Evolutionary conservation across 495 filamentous ascomycete genomes (phyloP).

Genomic region (Poronia punctata): DNA sequence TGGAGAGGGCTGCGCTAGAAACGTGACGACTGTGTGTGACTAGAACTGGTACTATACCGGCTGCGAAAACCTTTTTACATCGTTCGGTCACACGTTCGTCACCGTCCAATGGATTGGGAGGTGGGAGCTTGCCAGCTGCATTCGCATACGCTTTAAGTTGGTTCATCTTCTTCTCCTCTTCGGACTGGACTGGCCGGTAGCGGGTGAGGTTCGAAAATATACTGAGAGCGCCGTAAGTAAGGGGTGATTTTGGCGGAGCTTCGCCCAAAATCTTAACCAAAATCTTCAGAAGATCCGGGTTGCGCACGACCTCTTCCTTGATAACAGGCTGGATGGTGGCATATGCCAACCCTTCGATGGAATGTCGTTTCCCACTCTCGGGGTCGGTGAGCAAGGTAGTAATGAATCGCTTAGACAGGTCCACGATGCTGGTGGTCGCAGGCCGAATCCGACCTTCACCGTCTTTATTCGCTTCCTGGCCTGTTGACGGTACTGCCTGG

Average conservation of each 20-base stretch:
- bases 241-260: conserved; percentile 54
- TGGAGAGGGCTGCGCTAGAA: conserved; percentile 55
- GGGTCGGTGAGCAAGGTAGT: conserved; percentile 60
- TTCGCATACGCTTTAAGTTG: conserved; percentile 93
- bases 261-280: conserved; percentile 59
- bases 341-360: conserved; percentile 91
- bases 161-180: conserved; percentile 84
- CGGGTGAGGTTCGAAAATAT: conserved; percentile 74
- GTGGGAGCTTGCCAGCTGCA: conserved; percentile 54
- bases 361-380: conserved; percentile 50
- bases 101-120: conserved; percentile 61
- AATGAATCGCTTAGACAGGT: conserved; percentile 73
- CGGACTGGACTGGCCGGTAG: conserved; percentile 71
- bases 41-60: conserved; percentile 65
- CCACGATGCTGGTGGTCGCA: conserved; percentile 53
- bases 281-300: conserved; percentile 56
- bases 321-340: conserved; percentile 73
- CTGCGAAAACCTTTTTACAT: conserved; percentile 69
- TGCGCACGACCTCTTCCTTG: conserved; percentile 68
- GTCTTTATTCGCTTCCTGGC: conserved; percentile 34
- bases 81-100: conserved; percentile 68
- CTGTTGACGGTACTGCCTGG: conserved; percentile 42
- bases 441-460: conserved; percentile 35
- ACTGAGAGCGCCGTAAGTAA: conserved; percentile 78
- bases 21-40: conserved; percentile 61